Percentiles rank a stretch among this genome's conserved stretches.
Evolutionary conservation across 1,284 basidiomycete genomes (phyloP).

Genomic region (Boletus mariae): DNA sequence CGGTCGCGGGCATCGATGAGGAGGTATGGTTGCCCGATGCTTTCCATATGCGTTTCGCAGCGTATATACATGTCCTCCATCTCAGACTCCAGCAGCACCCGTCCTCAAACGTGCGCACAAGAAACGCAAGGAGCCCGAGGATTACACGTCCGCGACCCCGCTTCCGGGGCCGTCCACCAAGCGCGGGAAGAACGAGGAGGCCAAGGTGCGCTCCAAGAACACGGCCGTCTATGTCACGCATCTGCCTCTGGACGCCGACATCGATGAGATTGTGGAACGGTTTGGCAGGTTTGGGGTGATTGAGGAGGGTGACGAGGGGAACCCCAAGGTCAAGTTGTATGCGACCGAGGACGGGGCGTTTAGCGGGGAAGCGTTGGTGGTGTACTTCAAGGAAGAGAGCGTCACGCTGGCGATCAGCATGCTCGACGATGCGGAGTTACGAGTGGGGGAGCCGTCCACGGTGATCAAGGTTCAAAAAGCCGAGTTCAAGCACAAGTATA

Average conservation of each 20-base stretch:
- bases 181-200: constrained; percentile 55
- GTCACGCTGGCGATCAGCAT: constrained; percentile 84
- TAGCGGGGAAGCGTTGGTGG: constrained; percentile 93
- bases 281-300: constrained; percentile 92
- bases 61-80: constrained; percentile 21
- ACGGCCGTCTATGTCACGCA: constrained; percentile 91
- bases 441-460: constrained; percentile 72
- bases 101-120: constrained; percentile 76
- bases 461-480: constrained; percentile 84
- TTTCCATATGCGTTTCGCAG: constrained; percentile 19
- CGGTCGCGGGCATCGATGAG: constrained; percentile 87
- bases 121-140: constrained; percentile 76
- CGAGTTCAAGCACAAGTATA: constrained; percentile 73
- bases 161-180: constrained; percentile 55
- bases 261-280: constrained; percentile 72
- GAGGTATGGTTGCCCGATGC: constrained; percentile 52
- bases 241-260: constrained; percentile 76
- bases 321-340: constrained; percentile 93
- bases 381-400: constrained; percentile 97
- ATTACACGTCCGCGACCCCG: constrained; percentile 64
- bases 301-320: constrained; percentile 85
- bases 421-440: constrained; percentile 89
- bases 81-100: constrained; percentile 78
- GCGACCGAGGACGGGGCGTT: constrained; percentile 86
- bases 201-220: constrained; percentile 69